Evolutionary conservation across 257 asterid species (phyloP), one percentile per base, ranked within the genome.

Genomic region (Ehretia macrophylla): DNA sequence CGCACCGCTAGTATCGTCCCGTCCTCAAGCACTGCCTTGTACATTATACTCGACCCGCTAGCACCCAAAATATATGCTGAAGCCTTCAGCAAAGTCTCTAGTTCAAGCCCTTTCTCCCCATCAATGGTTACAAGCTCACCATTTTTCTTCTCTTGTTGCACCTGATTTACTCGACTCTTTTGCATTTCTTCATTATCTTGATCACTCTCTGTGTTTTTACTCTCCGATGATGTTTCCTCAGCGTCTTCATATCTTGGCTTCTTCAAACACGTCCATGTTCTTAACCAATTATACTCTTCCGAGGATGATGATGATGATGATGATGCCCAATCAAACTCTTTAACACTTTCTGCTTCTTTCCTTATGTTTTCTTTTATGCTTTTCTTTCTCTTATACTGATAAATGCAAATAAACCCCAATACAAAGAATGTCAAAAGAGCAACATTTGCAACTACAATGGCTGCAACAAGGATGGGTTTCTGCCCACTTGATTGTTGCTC

Each of bases 41-140:
- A 93, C 92, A 93, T 77, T 63, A 93, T 93, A 62, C 95, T 89
- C 0, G 99, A 83, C 0, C 97, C 99, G 18, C 95, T 86, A 1
- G 97, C 95, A 0, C 97, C 99, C 55, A 93, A 55, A 23, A 89
- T 86, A 59, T 93, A 93, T 0, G 99, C 99, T 5, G 99, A 93
- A 0, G 99, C 97, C 46, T 87, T 89, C 0, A 93, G 88, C 75
- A 93, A 49, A 2, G 92, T 83, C 77, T 93, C 99, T 53, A 93
- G 38, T 42, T 93, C 97, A 0, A 93, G 81, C 32, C 89, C 90
- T 21, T 79, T 83, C n/a, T 85, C 97, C 5, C 97, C 99, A 54
- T 86, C 96, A 0, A 93, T 79, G 4, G 95, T 86, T 5, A 93
- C 94, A 0, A 93, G 79, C 0, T 86, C 78, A 23, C 99, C 99